Percentiles rank a stretch among this genome's conserved stretches.
phyloP scores from a whole-genome alignment of 2,329 filamentous ascomycete species.

The Fusarium caatingaense region DNA sequence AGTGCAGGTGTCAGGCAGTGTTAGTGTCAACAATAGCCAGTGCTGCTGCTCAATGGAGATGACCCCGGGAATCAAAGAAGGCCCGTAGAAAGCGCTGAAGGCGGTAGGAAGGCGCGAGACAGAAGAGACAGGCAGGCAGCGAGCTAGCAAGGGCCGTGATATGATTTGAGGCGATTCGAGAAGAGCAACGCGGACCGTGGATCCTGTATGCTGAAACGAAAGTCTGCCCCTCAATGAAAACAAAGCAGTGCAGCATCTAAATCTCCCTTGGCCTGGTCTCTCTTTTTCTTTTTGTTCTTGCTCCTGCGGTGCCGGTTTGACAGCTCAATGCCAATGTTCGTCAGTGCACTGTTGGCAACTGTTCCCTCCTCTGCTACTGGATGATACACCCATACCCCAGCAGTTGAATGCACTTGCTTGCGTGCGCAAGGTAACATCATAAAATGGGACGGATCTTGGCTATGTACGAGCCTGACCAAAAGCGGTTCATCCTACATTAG shows the following conservation, averaged over 20 bases:
- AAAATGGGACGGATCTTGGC: constrained; percentile 47
- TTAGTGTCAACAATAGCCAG: not conserved
- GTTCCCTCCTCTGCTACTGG: constrained; percentile 1
- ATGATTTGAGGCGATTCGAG: constrained; percentile 27
- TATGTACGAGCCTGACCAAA: constrained; percentile 45
- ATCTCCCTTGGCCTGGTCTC: not conserved
- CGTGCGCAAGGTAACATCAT: constrained; percentile 33
- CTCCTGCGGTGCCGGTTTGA: constrained; percentile 18
- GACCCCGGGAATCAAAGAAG: constrained; percentile 18
- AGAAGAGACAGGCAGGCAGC: constrained; percentile 20
- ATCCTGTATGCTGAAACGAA: constrained; percentile 34
- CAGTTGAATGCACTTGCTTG: constrained; percentile 31
- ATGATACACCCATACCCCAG: constrained; percentile 29
- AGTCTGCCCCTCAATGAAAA: constrained; percentile 32
- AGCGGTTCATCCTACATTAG: constrained; percentile 51
- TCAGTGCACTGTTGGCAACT: constrained; percentile 9
- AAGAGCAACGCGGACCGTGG: constrained; percentile 34
- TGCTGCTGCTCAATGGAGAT: constrained; percentile 25
- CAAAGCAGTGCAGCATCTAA: constrained; percentile 12
- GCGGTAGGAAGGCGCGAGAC: constrained; percentile 17
- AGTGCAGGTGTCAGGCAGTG: not conserved
- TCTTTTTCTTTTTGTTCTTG: constrained; percentile 1
- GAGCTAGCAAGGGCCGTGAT: constrained; percentile 33
- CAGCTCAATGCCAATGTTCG: constrained; percentile 24
- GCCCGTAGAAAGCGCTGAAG: constrained; percentile 18